Base-by-base conservation (phyloP, 176 grass and related monocot species). In the Rhynchospora pubera region DNA sequence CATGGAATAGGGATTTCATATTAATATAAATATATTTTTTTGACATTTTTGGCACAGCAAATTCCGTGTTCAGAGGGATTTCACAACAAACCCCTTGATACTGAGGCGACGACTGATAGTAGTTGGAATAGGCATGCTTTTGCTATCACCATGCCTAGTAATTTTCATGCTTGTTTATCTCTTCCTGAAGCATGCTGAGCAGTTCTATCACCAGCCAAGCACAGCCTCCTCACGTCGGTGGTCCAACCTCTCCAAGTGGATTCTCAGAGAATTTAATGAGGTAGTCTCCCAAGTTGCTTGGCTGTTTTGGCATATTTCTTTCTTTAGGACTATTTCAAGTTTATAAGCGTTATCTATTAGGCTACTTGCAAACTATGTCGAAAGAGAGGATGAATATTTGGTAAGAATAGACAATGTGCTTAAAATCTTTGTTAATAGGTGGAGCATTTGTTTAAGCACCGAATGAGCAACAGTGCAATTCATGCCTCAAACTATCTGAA, bases 211-310 rank as follows among this genome's bases (percentile, higher is more conserved):
- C 86, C 89, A 99, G 70, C 97, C 97, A 5, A 93, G 93, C 62
- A 95, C 89, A 80, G 97, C 97, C 19, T 99, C 97, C 60, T 99
- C 97, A 83, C 87, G 97, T 76, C 87, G 97, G 65, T 99, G 97
- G 97, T 99, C 97, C 76, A 99, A 93, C 82, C 88, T 99, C 69
- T 91, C 97, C 24, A 93, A 92, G 62, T 99, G 97, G 97, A 99
- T 93, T 84, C 91, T 99, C 52, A 91, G 97, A 84, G 97, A 99
- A 60, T 95, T 95, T 79, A 99, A 99, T 24, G 97, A 99, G 97
- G 97, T 99, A 86, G 23, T 68, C 83, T 87, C 71, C 67, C 26
- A 69, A 69, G 15, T 44, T 69, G 32, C 15, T 69, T 69, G 65
- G 34, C 7, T 43, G 34, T 9, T 44, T 66, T 69, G 30, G 2